Conservation (phyloP, 306 rosid species). For the Vigna mungo region DNA sequence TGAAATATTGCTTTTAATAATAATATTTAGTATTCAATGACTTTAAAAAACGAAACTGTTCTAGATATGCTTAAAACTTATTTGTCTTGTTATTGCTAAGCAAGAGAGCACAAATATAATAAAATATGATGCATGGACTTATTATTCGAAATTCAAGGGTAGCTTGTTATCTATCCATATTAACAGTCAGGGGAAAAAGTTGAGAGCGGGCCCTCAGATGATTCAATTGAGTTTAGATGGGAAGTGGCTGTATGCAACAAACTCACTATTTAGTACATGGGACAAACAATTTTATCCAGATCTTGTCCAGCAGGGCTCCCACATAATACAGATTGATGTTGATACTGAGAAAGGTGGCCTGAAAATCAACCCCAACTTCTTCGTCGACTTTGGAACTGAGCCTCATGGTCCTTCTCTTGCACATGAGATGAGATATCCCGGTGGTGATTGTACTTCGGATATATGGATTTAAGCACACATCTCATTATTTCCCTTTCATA, state of each 20-base stretch:
- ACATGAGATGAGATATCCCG: conserved; percentile 96
- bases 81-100: too few species aligned
- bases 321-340: conserved; percentile 87
- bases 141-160: not conserved
- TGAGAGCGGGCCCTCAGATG: conserved; percentile 97
- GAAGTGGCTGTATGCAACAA: conserved; percentile 84
- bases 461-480: conserved; percentile 66
- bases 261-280: conserved; percentile 90
- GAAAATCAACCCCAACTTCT: conserved; percentile 72
- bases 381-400: conserved; percentile 90
- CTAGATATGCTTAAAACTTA: not conserved
- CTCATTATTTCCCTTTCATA: not conserved
- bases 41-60: not conserved
- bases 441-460: conserved; percentile 97
- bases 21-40: not conserved
- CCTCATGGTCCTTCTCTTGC: conserved; percentile 96
- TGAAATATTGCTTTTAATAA: not conserved
- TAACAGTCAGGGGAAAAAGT: conserved; percentile 66
- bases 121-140: too few species aligned
- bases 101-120: too few species aligned
- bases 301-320: conserved; percentile 74
- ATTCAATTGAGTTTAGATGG: conserved; percentile 92
- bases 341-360: conserved; percentile 81
- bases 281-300: conserved; percentile 87
- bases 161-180: conserved; percentile 3